Percentiles rank a stretch among this genome's conserved stretches.
Conservation (phyloP, 495 filamentous ascomycete species). For the Aspergillus leporis region DNA sequence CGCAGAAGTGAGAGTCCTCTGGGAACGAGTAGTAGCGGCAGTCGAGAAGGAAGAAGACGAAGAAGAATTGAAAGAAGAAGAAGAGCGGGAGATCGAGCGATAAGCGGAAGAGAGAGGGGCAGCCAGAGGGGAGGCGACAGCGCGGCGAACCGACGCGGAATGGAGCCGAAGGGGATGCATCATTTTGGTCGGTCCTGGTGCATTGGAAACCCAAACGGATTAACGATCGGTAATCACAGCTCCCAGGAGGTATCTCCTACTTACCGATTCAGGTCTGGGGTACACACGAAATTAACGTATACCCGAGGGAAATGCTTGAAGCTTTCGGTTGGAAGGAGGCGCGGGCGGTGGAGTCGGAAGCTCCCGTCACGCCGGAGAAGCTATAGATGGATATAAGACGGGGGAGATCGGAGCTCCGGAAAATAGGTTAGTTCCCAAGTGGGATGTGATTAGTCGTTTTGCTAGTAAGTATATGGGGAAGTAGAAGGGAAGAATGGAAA, state of each 20-base stretch:
- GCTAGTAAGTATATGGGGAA: conserved; percentile 2
- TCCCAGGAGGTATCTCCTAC: neutral
- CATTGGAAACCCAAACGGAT: conserved; percentile 18
- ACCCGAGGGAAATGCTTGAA: conserved; percentile 25
- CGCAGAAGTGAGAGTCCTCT: conserved; percentile 31
- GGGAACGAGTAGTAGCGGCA: conserved; percentile 21
- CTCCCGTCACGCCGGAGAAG: conserved; percentile 13
- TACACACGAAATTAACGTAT: conserved; percentile 13
- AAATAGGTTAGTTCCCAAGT: conserved; percentile 16
- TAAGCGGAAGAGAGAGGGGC: conserved; percentile 32
- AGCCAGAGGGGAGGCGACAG: conserved; percentile 36
- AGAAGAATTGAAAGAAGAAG: conserved; percentile 25
- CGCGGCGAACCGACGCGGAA: conserved; percentile 46
- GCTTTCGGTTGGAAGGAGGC: conserved; percentile 27
- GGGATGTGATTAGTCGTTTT: neutral
- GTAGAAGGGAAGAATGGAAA: conserved; percentile 22
- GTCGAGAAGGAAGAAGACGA: conserved; percentile 29
- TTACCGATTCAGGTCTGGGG: conserved; percentile 2
- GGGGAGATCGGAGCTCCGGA: conserved; percentile 35
- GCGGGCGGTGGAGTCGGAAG: conserved; percentile 23
- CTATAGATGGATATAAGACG: conserved; percentile 10
- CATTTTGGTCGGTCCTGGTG: conserved; percentile 16
- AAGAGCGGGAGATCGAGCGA: conserved; percentile 17
- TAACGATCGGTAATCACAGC: conserved; percentile 23
- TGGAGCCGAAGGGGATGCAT: conserved; percentile 44